A percentile compares a stretch with the other conserved stretches of the same genome.
phyloP scores from a whole-genome alignment of 2,329 filamentous ascomycete species.

The Fusarium nodosum region DNA sequence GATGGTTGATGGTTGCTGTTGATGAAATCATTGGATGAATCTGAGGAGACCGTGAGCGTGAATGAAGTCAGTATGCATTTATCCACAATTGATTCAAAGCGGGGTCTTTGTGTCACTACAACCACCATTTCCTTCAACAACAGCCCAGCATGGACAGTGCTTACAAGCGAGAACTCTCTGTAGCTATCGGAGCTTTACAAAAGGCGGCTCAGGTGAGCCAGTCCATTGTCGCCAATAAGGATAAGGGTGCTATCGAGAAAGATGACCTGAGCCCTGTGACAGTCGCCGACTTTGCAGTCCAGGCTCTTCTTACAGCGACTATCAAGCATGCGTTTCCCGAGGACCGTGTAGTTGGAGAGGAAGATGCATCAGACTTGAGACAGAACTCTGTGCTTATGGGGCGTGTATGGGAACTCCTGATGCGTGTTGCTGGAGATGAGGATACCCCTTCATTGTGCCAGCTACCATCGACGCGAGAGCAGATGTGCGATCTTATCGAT shows the following conservation, averaged over 20 bases:
- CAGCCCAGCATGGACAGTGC: conserved; percentile 57
- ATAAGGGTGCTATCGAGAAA: conserved; percentile 67
- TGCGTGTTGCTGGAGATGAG: conserved; percentile 48
- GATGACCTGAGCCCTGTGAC: conserved; percentile 70
- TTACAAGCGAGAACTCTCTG: conserved; percentile 59
- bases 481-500: conserved; percentile 68
- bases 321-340: conserved; percentile 64
- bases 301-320: conserved; percentile 66
- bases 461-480: conserved; percentile 57
- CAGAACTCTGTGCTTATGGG: conserved; percentile 58
- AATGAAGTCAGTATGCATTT: conserved; percentile 46
- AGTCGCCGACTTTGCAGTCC: conserved; percentile 71
- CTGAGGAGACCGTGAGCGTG: conserved; percentile 1
- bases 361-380: conserved; percentile 64
- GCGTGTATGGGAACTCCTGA: conserved; percentile 64
- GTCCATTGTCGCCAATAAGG: conserved; percentile 60
- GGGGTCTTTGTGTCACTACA: conserved; percentile 30
- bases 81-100: conserved; percentile 47
- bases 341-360: conserved; percentile 69
- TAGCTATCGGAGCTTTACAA: conserved; percentile 60
- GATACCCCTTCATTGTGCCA: conserved; percentile 48
- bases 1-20: neutral
- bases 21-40: conserved; percentile 1
- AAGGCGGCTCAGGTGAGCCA: conserved; percentile 65
- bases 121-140: conserved; percentile 19